Percentiles rank a stretch among this genome's conserved stretches.
These are phyloP conservation scores for Bremia lactucae DNA, from an alignment of 352 stramenopile species.

Conservation along the genomic window DNA sequence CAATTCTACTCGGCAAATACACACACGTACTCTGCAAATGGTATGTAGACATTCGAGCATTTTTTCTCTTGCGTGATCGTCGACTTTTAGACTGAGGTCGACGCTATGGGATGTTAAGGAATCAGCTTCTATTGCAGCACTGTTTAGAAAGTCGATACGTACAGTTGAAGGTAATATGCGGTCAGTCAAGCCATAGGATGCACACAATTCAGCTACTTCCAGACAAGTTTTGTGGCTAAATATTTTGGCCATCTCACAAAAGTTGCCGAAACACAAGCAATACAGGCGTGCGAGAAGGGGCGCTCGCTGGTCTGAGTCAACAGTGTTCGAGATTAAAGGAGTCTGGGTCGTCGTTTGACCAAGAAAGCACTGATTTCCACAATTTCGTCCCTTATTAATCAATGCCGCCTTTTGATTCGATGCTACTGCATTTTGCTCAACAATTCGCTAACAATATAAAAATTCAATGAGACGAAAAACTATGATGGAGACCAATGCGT, in stretches of 20 bases:
- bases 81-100: constrained; percentile 21
- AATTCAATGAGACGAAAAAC: constrained; percentile 1
- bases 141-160: constrained; percentile 2
- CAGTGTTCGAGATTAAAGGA: constrained; percentile 31
- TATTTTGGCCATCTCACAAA: constrained; percentile 64
- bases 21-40: constrained; percentile 58
- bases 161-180: constrained; percentile 16
- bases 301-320: constrained; percentile 36
- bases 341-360: constrained; percentile 47
- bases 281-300: constrained; percentile 45
- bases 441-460: constrained; percentile 29
- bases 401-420: constrained; percentile 25
- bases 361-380: constrained; percentile 67
- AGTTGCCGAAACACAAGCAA: constrained; percentile 60
- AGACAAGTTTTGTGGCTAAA: constrained; percentile 55
- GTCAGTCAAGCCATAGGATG: constrained; percentile 58
- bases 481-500: neutral
- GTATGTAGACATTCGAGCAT: constrained; percentile 43
- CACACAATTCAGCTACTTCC: constrained; percentile 66
- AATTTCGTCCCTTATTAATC: constrained; percentile 54
- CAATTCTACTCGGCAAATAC: constrained; percentile 1
- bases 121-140: no score
- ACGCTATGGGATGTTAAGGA: no score
- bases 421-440: constrained; percentile 51
- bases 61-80: constrained; percentile 47